Evolutionary conservation across 768 basidiomycete species (phyloP).

Genomic region (Trametes cingulata): DNA sequence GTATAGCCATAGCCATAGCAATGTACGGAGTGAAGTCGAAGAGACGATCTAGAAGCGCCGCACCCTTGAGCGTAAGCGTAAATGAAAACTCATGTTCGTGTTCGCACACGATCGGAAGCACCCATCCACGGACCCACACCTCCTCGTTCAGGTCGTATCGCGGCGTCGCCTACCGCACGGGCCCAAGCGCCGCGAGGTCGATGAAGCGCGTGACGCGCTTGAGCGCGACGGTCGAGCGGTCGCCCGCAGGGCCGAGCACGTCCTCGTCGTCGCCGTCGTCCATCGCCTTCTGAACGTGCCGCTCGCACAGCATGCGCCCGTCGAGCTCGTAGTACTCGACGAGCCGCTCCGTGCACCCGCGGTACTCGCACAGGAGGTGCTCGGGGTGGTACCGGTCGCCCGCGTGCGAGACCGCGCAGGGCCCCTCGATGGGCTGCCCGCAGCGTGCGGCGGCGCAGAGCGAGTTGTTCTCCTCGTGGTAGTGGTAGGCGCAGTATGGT

Average conservation of each 20-base stretch:
- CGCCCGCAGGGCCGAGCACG: slow-evolving; percentile 20
- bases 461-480: slow-evolving; percentile 89
- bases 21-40: background rate
- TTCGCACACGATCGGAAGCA: background rate
- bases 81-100: too few species aligned
- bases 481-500: slow-evolving; percentile 90
- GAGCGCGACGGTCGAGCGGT: slow-evolving; percentile 51
- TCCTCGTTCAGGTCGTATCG: background rate
- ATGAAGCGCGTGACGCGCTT: slow-evolving; percentile 83
- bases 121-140: background rate
- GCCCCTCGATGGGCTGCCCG: slow-evolving; percentile 89
- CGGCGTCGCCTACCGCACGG: slow-evolving; percentile 15
- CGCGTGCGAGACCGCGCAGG: slow-evolving; percentile 84
- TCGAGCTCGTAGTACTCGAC: slow-evolving; percentile 92
- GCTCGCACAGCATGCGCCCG: slow-evolving; percentile 82
- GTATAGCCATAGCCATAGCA: background rate
- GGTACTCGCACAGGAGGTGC: slow-evolving; percentile 82
- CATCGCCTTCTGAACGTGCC: slow-evolving; percentile 54
- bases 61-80: too few species aligned
- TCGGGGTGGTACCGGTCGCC: slow-evolving; percentile 86
- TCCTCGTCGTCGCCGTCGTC: slow-evolving; percentile 25
- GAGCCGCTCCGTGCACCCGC: slow-evolving; percentile 53
- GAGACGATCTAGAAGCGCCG: too few species aligned
- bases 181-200: slow-evolving; percentile 49
- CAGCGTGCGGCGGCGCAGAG: slow-evolving; percentile 79